phyloP scores from a whole-genome alignment of 1,139 yeast genomes.

The Zygoascus hellenicus region DNA sequence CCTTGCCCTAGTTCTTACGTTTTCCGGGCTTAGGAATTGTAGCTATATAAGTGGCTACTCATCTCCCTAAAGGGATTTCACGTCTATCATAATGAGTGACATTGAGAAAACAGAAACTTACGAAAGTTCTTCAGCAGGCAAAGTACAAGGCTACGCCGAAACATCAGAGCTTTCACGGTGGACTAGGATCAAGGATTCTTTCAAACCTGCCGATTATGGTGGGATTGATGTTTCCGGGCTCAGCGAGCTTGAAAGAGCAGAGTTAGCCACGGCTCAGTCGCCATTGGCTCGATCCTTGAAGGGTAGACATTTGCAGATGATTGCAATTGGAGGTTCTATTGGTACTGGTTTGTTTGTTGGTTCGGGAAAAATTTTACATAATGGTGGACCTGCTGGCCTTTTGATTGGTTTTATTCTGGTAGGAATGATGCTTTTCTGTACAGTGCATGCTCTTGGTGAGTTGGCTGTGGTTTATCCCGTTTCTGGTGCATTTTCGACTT shows the following conservation, averaged over 20 bases:
- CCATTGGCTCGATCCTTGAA: constrained; percentile 64
- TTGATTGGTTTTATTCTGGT: constrained; percentile 46
- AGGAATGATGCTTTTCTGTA: constrained; percentile 44
- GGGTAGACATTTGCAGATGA: constrained; percentile 69
- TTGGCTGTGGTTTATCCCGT: constrained; percentile 57
- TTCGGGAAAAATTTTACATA: constrained; percentile 49
- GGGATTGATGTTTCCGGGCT: constrained; percentile 60
- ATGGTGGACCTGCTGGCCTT: constrained; percentile 65
- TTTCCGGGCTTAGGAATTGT: no score
- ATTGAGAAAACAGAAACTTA: background rate
- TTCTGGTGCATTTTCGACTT: constrained; percentile 55
- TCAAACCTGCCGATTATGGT: constrained; percentile 48
- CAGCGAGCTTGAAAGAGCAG: constrained; percentile 62
- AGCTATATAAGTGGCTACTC: no score
- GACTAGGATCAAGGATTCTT: constrained; percentile 24
- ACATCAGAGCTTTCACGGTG: background rate
- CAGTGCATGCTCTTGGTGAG: constrained; percentile 57
- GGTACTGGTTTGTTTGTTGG: constrained; percentile 74
- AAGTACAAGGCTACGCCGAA: constrained; percentile 1
- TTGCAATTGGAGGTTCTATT: constrained; percentile 83
- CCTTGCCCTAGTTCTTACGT: no score
- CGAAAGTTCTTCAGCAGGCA: background rate
- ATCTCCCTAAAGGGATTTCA: no score
- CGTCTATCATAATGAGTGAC: background rate
- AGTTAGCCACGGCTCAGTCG: constrained; percentile 58